Conservation (phyloP, 768 basidiomycete species). For the Hysterangium stoloniferum region DNA sequence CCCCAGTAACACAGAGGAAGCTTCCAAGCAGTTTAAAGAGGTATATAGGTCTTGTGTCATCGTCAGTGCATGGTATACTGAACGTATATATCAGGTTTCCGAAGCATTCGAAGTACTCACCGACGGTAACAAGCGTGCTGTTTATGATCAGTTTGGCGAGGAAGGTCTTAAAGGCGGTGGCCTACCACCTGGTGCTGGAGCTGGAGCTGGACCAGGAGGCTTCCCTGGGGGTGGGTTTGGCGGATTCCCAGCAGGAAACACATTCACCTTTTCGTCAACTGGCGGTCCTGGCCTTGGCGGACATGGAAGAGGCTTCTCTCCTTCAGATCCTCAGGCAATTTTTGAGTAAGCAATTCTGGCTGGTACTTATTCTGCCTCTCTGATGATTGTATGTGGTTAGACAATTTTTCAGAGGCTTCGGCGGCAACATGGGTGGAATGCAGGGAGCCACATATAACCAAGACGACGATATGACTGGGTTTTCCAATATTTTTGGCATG, state of each 20-base stretch:
- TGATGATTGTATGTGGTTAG: conserved; percentile 28
- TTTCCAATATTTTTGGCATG: conserved; percentile 31
- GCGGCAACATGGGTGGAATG: conserved; percentile 32
- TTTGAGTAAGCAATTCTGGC: conserved; percentile 60
- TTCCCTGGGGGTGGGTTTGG: conserved; percentile 18
- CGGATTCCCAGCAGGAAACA: conserved; percentile 38
- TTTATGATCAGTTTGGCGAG: conserved; percentile 93
- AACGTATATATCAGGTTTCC: conserved; percentile 51
- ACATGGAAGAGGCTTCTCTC: conserved; percentile 74
- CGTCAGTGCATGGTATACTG: not conserved
- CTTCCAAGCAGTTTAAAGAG: conserved; percentile 88
- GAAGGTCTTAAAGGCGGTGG: conserved; percentile 81
- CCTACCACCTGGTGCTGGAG: conserved; percentile 43
- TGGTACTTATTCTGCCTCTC: not conserved
- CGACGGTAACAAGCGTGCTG: conserved; percentile 73
- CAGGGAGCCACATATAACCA: conserved; percentile 29
- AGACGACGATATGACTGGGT: conserved; percentile 35
- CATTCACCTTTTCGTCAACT: conserved; percentile 48
- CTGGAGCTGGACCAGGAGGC: conserved; percentile 21
- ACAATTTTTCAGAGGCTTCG: conserved; percentile 47
- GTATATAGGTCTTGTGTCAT: conserved; percentile 29
- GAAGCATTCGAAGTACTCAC: conserved; percentile 95
- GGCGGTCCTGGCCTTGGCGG: conserved; percentile 36
- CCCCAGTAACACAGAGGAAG: conserved; percentile 67
- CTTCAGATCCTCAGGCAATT: conserved; percentile 78